Conservation (phyloP, 2,329 filamentous ascomycete species). For the Penicillium sp. region DNA sequence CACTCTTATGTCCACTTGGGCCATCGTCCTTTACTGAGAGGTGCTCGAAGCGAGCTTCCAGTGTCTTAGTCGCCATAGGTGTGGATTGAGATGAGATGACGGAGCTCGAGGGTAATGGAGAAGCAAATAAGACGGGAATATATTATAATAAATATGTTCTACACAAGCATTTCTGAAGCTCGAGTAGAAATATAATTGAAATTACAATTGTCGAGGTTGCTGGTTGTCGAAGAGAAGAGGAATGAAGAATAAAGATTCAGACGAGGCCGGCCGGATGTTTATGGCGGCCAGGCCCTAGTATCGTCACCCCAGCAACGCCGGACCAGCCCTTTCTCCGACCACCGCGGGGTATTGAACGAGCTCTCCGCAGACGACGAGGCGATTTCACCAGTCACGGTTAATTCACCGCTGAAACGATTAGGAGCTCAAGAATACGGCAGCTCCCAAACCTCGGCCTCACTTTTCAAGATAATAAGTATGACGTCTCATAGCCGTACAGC, state of each 20-base stretch:
- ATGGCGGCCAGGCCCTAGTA: conserved; percentile 12
- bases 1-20: conserved; percentile 61
- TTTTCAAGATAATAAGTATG: conserved; percentile 18
- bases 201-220: not conserved
- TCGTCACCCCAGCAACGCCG: conserved; percentile 37
- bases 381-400: not conserved
- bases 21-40: conserved; percentile 91
- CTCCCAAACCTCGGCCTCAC: not conserved
- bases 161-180: conserved; percentile 20
- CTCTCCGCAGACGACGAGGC: not conserved
- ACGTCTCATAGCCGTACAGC: conserved; percentile 18
- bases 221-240: conserved; percentile 19
- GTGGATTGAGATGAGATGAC: conserved; percentile 9
- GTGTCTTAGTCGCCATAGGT: conserved; percentile 73
- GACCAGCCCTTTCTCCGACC: conserved; percentile 39
- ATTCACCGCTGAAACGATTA: not conserved
- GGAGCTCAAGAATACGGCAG: not conserved
- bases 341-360: conserved; percentile 32
- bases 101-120: conserved; percentile 12
- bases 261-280: conserved; percentile 23
- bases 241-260: conserved; percentile 8
- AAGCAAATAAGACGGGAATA: conserved; percentile 15
- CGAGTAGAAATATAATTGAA: conserved; percentile 1
- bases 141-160: conserved; percentile 7
- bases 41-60: conserved; percentile 88